phyloP scores from a whole-genome alignment of 73 alveolate species.

The Effrenium voratum region DNA sequence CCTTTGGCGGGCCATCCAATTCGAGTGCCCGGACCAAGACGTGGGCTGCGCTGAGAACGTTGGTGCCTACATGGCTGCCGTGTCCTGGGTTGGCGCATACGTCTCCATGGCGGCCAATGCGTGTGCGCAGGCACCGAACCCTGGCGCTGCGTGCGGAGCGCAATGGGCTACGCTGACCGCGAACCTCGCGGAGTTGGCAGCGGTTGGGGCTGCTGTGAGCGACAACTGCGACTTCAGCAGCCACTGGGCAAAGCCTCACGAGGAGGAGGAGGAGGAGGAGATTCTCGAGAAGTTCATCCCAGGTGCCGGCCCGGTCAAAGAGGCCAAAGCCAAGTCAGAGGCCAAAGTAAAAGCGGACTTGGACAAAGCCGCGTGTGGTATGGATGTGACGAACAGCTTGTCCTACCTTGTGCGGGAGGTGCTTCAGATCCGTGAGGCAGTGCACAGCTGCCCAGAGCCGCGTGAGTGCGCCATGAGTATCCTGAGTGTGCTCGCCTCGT shows the following conservation, averaged over 20 bases:
- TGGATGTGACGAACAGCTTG: conserved; percentile 10
- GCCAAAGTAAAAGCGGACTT: too few relatives aligned
- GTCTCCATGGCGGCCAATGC: conserved; percentile 74
- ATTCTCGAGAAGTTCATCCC: background rate
- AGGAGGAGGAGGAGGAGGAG: background rate
- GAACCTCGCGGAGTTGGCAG: conserved; percentile 15
- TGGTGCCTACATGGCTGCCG: too few relatives aligned
- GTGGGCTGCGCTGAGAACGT: too few relatives aligned
- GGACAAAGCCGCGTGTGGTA: background rate
- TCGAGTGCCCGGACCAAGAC: too few relatives aligned
- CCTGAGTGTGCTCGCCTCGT: conserved; percentile 21
- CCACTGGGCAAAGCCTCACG: conserved; percentile 2
- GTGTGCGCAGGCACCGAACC: conserved; percentile 19
- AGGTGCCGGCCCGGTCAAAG: too few relatives aligned
- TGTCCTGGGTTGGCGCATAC: conserved; percentile 60
- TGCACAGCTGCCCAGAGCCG: conserved; percentile 5
- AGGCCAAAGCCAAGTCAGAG: too few relatives aligned
- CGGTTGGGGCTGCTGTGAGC: conserved; percentile 29
- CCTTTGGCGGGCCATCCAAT: too few relatives aligned
- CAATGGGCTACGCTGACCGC: conserved; percentile 37
- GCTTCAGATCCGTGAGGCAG: conserved; percentile 32
- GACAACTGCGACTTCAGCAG: conserved; percentile 28
- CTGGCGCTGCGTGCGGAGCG: conserved; percentile 11
- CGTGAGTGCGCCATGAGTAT: background rate
- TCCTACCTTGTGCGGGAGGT: conserved; percentile 57